A percentile compares a stretch with the other conserved stretches of the same genome.
Conservation (phyloP, 2,329 filamentous ascomycete genomes). For the Aspergillus persii region DNA sequence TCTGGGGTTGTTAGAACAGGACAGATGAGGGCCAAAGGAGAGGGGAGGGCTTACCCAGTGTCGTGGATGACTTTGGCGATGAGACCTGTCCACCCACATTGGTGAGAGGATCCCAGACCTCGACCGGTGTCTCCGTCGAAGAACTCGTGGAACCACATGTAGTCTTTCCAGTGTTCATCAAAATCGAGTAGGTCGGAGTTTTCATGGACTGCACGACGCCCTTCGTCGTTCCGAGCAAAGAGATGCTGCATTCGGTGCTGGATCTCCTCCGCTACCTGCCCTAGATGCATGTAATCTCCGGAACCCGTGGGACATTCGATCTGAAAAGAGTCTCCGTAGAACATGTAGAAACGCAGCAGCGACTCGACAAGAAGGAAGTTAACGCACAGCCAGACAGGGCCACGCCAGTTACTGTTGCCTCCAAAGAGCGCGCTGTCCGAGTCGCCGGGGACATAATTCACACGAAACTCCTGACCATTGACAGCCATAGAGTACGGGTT, state of each 20-base stretch:
- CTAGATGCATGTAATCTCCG: slow-evolving; percentile 91
- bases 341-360: slow-evolving; percentile 92
- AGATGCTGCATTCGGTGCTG: slow-evolving; percentile 93
- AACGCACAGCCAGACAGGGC: slow-evolving; percentile 92
- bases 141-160: slow-evolving; percentile 96
- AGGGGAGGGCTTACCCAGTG: slow-evolving; percentile 68
- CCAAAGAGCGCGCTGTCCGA: slow-evolving; percentile 94
- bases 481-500: slow-evolving; percentile 94
- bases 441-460: slow-evolving; percentile 90
- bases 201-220: slow-evolving; percentile 82
- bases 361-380: slow-evolving; percentile 95
- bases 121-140: slow-evolving; percentile 91
- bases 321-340: slow-evolving; percentile 84
- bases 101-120: slow-evolving; percentile 86
- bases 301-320: slow-evolving; percentile 93
- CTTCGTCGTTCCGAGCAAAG: slow-evolving; percentile 79
- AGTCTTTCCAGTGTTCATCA: slow-evolving; percentile 88
- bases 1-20: slow-evolving; percentile 53
- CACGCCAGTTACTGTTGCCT: slow-evolving; percentile 97
- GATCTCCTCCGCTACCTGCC: slow-evolving; percentile 89
- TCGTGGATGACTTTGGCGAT: slow-evolving; percentile 98
- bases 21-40: background rate
- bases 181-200: slow-evolving; percentile 84
- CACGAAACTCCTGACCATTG: slow-evolving; percentile 83
- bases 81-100: slow-evolving; percentile 94